Evolutionary conservation across 2,329 filamentous ascomycete species (phyloP), one percentile per base, ranked within the genome.

Genomic region (Xylariaceae sp.): DNA sequence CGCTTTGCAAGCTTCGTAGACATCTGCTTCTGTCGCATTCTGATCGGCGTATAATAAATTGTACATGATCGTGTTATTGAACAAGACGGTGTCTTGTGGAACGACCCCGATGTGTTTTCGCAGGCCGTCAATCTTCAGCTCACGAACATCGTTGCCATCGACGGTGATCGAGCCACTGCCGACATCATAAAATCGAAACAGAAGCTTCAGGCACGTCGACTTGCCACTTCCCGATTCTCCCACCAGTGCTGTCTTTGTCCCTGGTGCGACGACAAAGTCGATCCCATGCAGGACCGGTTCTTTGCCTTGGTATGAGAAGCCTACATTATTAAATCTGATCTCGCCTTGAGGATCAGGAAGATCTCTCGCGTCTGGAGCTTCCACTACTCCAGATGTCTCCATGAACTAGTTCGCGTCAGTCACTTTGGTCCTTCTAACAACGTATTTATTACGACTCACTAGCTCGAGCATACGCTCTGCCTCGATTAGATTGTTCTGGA

Each of bases 111-210:
- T 74, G 17, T 71, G 67, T 35, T 70, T 69, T 4, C 76, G 72
- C 15, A 80, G 61, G 44, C 73, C 75, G 39, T 47, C 34, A 11
- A 45, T 37, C 37, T 45, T 59, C 29, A 64, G 57, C 37, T 78
- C 68, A 11, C 72, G 71, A 42, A 82, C 66, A 47, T 81, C 74
- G 43, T 79, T 72, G 2, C 71, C 74, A 43, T 82, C 75, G 28
- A 82, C 74, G 6, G 62, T 60, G 45, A 83, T 75, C 9, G 64
- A 64, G 2, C 78, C 79, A 8, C 61, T 59, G 0, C 64, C 72
- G 2, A 77, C 73, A 44, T 81, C 76, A 55, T 81, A 81, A 51
- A 78, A 79, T 1, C 78, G 74, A 51, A 75, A 71, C 4, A 81
- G 61, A n/a, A 81, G 66, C 53, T 77, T 78, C 31, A 79, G 57